Base-by-base conservation (phyloP, 2,329 filamentous ascomycete genomes). In the Aspergillaceae sp. region DNA sequence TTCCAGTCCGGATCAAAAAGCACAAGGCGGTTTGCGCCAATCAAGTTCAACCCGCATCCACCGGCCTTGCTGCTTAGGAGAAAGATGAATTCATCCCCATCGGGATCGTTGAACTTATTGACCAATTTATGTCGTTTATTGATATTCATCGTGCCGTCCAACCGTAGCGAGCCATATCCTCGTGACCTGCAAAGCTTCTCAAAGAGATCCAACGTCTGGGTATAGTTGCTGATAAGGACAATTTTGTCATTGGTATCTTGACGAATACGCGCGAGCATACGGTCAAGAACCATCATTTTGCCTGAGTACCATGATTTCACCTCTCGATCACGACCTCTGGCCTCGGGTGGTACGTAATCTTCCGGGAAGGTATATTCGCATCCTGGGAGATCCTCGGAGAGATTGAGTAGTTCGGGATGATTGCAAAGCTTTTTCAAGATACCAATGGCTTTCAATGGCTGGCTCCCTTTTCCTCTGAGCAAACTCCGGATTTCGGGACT, bases 1-100 rank as follows among this genome's bases (percentile, higher is more conserved):
- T 98, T 98, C 92, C 92, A 98, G 67, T 92, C 87, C 0, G 92
- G 92, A 56, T 98, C 92, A 64, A 98, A 98, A 36, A 98, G 80
- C 1, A 98, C 87, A 2, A 98, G 81, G 8, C 92, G 84, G 65
- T 97, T 97, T 49, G 88, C 89, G 42, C 91, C 92, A 54, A 95
- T 94, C 45, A 97, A 76, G 62, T 96, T 97, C 61, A 98, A 82
- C 69, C 92, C 92, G 61, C 92, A 98, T 1, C 92, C 92, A 62
- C 92, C 92, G 4, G 92, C 92, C 65, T 98, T 98, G 60, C 87
- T 94, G 51, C 88, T 95, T 1, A 98, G 79, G n/a, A 98, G 73
- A 65, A 98, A 98, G 45, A 98, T 79, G 54, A 96, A 96, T 59
- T 98, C 92, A 1, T 78, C 75, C 1, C 90, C 90, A 4, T 91